Percentiles rank a stretch among this genome's conserved stretches.
Conservation (phyloP, 2,329 filamentous ascomycete genomes). For the Fusarium verticillioides region DNA sequence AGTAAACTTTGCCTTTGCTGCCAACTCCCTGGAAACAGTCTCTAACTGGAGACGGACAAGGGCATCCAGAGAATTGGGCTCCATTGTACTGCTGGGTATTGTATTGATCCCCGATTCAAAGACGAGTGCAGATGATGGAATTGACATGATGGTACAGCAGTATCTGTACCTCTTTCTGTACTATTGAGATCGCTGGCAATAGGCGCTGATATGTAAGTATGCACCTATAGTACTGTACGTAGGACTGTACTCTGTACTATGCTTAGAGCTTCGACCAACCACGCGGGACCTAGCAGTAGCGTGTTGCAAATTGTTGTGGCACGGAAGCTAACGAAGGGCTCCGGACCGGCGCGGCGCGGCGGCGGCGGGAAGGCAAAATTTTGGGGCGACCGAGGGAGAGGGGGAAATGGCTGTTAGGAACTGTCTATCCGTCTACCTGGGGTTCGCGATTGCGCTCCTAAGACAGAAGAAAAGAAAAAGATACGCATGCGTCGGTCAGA, state of each 20-base stretch:
- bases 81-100: slow-evolving; percentile 23
- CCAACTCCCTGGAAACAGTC: slow-evolving; percentile 39
- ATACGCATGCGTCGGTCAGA: slow-evolving; percentile 33
- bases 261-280: slow-evolving; percentile 38
- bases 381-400: slow-evolving; percentile 31
- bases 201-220: slow-evolving; percentile 23
- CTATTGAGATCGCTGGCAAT: slow-evolving; percentile 28
- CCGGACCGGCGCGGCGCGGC: slow-evolving; percentile 40
- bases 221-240: slow-evolving; percentile 13
- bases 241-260: slow-evolving; percentile 29
- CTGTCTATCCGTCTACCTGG: slow-evolving; percentile 19
- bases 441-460: slow-evolving; percentile 34
- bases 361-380: slow-evolving; percentile 38
- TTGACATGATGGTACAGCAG: slow-evolving; percentile 38
- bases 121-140: slow-evolving; percentile 43
- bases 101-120: slow-evolving; percentile 47
- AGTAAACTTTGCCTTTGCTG: slow-evolving; percentile 28
- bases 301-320: slow-evolving; percentile 38
- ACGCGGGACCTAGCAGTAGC: slow-evolving; percentile 42
- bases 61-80: slow-evolving; percentile 40
- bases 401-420: slow-evolving; percentile 9
- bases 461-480: slow-evolving; percentile 42
- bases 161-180: slow-evolving; percentile 22
- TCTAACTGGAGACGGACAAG: slow-evolving; percentile 47
- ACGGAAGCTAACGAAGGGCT: slow-evolving; percentile 41